Conservation (phyloP, 257 asterid species). For the Mentha longifolia region DNA sequence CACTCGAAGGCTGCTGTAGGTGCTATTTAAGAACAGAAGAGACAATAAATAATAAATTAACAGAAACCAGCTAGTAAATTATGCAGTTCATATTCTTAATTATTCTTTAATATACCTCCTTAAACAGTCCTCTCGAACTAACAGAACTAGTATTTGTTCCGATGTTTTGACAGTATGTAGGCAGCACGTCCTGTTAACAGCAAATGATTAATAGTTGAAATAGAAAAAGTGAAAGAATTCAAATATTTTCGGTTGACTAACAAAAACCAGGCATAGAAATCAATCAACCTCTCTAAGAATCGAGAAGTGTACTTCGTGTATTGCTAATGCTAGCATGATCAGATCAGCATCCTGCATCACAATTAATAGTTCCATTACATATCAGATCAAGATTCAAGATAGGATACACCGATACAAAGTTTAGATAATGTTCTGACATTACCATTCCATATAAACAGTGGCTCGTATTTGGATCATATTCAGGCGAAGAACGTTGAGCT, state of each 20-base stretch:
- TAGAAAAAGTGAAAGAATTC: background rate
- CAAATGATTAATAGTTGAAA: background rate
- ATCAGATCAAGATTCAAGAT: background rate
- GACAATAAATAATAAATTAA: too few relatives aligned
- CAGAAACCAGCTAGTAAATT: background rate
- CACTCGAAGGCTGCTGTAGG: constrained; percentile 10
- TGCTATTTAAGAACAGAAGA: background rate
- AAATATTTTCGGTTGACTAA: background rate
- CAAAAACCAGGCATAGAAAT: background rate
- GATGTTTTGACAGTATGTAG: background rate
- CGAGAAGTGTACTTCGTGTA: constrained; percentile 67
- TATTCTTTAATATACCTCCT: background rate
- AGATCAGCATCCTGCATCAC: constrained; percentile 70
- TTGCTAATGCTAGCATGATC: constrained; percentile 67
- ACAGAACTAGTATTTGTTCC: background rate
- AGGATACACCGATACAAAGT: background rate
- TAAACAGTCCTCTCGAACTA: background rate
- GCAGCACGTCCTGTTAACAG: too few relatives aligned
- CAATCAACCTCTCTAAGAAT: constrained; percentile 67
- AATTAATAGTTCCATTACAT: background rate
- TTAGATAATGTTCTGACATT: background rate
- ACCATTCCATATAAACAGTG: constrained; percentile 78
- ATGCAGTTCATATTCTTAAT: background rate
- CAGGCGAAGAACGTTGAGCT: constrained; percentile 50
- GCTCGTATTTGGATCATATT: constrained; percentile 60